Base-by-base conservation (phyloP, 768 basidiomycete species). In the Rhizopogon roseolus region DNA sequence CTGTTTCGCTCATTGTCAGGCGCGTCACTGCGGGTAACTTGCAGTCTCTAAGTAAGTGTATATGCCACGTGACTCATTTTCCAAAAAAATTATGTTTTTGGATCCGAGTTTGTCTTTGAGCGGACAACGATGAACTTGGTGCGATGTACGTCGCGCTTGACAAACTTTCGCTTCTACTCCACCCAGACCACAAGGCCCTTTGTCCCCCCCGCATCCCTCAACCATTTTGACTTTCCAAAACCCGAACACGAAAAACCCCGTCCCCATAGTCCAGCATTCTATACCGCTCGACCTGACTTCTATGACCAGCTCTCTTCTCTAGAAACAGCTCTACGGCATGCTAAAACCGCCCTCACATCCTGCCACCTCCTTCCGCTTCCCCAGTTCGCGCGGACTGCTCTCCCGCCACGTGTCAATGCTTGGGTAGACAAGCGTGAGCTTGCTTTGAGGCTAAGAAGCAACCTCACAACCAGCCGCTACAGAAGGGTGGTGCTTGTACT, bases 281-380 rank as follows among this genome's bases (percentile, higher is more conserved):
- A 90, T 74, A 92, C 93, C 16, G 86, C 85, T 14, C 84, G 86
- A 34, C 74, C 88, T 1, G 73, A 74, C 22, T 94, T 85, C 73
- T 85, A 85, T 66, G 89, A 94, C 68, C 80, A 84, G 53, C 69
- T 94, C 41, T 71, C 74, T 41, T 72, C 78, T 41, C 80, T 96
- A 16, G 83, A 93, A 63, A 72, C 72, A 10, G 85, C 88, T 49
- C 76, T 89, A 29, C 66, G 75, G 28, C 71, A 77, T 41, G 73
- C 85, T 4, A 81, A 83, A n/a, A 65, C 67, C 3, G 78, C 81
- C 2, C 80, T 96, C 22, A 81, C 81, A 46, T 66, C 73, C 16
- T 72, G 84, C 34, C 80, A 90, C 57, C 82, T 96, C 32, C 77
- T 88, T 22, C 93, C 94, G 16, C 81, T 95, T 41, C 93, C 94